phyloP scores from a whole-genome alignment of 163 green algal genomes.

The Chloroidium sp. region DNA sequence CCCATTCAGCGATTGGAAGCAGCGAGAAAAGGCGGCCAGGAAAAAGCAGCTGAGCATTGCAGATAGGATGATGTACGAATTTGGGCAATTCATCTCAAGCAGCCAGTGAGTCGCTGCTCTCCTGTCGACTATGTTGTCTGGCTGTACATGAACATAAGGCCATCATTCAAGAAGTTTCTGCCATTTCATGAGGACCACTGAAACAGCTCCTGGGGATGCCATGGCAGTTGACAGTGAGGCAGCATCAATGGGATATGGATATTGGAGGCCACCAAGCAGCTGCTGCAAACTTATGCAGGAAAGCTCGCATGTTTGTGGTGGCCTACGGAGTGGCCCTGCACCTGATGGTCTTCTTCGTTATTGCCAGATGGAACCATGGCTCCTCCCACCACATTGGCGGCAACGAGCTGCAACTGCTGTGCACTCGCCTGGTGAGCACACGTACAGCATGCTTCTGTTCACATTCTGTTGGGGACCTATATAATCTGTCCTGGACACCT shows the following conservation, averaged over 20 bases:
- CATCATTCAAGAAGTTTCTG: too few relatives aligned
- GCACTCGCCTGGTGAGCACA: background rate
- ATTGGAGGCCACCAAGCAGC: too few relatives aligned
- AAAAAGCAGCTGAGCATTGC: conserved; percentile 31
- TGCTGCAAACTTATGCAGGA: conserved; percentile 14
- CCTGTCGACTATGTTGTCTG: too few relatives aligned
- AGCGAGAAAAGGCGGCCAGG: conserved; percentile 31
- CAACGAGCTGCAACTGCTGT: conserved; percentile 14
- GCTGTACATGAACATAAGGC: too few relatives aligned
- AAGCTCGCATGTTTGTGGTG: conserved; percentile 64
- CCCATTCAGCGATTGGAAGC: conserved; percentile 75
- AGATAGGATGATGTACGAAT: conserved; percentile 28
- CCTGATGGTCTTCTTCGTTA: conserved; percentile 35
- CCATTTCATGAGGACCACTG: too few relatives aligned
- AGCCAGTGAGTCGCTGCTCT: conserved; percentile 27
- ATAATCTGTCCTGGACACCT: too few relatives aligned
- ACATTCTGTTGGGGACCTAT: too few relatives aligned
- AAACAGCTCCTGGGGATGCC: too few relatives aligned
- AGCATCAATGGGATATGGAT: too few relatives aligned
- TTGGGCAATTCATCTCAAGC: conserved; percentile 35
- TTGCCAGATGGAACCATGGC: conserved; percentile 16
- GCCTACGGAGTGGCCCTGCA: conserved; percentile 74
- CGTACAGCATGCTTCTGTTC: too few relatives aligned
- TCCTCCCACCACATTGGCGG: background rate
- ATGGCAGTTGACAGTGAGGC: too few relatives aligned